A percentile compares a stretch with the other conserved stretches of the same genome.
phyloP scores from a whole-genome alignment of 2,329 filamentous ascomycete species.

The Sphaerostilbella broomeana region DNA sequence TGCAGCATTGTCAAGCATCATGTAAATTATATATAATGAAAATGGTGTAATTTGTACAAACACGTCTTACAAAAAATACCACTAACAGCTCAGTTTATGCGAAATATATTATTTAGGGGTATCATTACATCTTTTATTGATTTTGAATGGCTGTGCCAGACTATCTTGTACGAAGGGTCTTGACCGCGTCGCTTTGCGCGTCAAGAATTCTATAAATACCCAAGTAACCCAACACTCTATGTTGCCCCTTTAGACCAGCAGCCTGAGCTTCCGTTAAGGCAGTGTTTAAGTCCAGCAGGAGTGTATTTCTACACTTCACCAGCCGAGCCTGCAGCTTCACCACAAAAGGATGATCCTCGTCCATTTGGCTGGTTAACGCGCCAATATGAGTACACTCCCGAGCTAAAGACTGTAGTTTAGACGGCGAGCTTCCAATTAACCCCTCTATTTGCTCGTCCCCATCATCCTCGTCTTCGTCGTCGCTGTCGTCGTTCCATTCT shows the following conservation, averaged over 20 bases:
- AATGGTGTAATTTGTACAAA: too few species aligned
- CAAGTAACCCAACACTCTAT: constrained; percentile 45
- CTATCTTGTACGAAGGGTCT: constrained; percentile 35
- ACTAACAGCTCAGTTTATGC: too few species aligned
- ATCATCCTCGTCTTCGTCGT: constrained; percentile 36
- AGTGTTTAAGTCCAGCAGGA: constrained; percentile 49
- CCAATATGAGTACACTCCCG: constrained; percentile 39
- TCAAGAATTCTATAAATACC: constrained; percentile 47
- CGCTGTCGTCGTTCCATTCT: constrained; percentile 32
- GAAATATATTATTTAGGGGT: too few species aligned
- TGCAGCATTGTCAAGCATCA: constrained; percentile 46
- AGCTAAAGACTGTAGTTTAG: constrained; percentile 40
- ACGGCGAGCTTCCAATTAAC: constrained; percentile 40
- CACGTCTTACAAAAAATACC: too few species aligned
- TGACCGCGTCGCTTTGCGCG: constrained; percentile 47
- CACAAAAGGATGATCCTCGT: constrained; percentile 43
- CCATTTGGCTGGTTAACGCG: constrained; percentile 37
- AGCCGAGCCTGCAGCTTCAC: constrained; percentile 47
- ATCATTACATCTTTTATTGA: constrained; percentile 20
- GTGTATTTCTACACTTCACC: constrained; percentile 47
- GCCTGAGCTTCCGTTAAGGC: constrained; percentile 41
- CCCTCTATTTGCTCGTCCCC: constrained; percentile 22
- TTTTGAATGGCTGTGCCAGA: not conserved
- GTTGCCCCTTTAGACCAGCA: constrained; percentile 36
- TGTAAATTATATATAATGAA: constrained; percentile 38